Percentiles rank a stretch among this genome's conserved stretches.
phyloP scores from a whole-genome alignment of 257 asterid genomes.

The Craterostigma plantagineum region DNA sequence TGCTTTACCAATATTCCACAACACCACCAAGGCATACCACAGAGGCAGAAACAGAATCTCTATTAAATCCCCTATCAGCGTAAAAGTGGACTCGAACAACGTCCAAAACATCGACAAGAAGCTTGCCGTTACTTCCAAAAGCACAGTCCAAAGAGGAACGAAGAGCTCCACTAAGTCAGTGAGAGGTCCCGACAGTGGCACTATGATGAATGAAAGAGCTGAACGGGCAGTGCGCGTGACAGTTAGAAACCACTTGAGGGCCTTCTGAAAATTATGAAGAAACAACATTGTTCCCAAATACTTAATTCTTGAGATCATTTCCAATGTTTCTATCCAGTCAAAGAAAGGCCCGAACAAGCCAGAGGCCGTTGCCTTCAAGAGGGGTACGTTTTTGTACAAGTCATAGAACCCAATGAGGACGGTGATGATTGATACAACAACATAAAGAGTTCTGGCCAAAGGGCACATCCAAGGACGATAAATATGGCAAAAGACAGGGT shows the following conservation, averaged over 20 bases:
- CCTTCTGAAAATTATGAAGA: constrained; percentile 89
- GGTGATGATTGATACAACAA: constrained; percentile 56
- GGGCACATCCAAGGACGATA: constrained; percentile 99
- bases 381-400: constrained; percentile 84
- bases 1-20: constrained; percentile 53
- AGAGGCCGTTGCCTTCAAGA: constrained; percentile 81
- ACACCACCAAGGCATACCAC: constrained; percentile 29
- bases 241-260: constrained; percentile 66
- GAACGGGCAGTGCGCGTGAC: constrained; percentile 45
- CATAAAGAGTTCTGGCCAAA: constrained; percentile 63
- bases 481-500: constrained; percentile 76
- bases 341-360: constrained; percentile 85
- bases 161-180: constrained; percentile 41
- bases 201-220: constrained; percentile 27
- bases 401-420: constrained; percentile 95
- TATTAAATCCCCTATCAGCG: constrained; percentile 30
- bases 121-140: constrained; percentile 32
- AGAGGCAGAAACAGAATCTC: constrained; percentile 64
- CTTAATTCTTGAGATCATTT: constrained; percentile 79
- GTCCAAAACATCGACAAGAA: constrained; percentile 53
- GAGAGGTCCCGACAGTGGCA: constrained; percentile 60
- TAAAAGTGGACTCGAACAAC: constrained; percentile 37
- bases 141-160: constrained; percentile 52
- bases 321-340: constrained; percentile 95
- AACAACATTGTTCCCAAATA: constrained; percentile 94